Evolutionary conservation across 2,329 filamentous ascomycete genomes (phyloP), one percentile per base, ranked within the genome.

Genomic region (Talaromyces sp.): DNA sequence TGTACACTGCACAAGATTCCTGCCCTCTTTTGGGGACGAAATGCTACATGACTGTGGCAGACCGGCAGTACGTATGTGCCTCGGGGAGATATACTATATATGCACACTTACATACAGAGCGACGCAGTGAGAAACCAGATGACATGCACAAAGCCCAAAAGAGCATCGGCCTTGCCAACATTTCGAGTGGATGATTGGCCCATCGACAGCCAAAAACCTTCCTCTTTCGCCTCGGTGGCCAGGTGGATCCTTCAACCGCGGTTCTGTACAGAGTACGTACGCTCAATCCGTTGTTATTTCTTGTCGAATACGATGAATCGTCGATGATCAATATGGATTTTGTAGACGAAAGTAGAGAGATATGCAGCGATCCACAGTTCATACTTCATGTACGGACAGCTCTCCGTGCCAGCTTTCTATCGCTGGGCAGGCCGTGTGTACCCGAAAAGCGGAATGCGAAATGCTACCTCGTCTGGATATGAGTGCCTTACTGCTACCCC

Each of bases 391-490:
- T 8, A 10, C 49, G 27, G 49, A 29, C 27, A 31, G 15, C 49
- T 29, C 25, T 51, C 47, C 25, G 25, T 29, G 25, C 19, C 45
- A 15, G 22, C 11, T 13, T 25, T 7, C 17, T 27, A 13, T 25
- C 22, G 3, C 8, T 47, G 43, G 2, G 43, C 43, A 47, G 43
- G 19, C 22, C 29, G 49, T 53, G 49, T 53, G 25, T n/a, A 53
- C 49, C 25, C 51, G 51, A 54, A 54, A 54, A 19, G 10, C 53
- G 53, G 53, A 56, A 56, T 56, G 53, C 53, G n/a, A 17, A 11
- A 38, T 56, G 19, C 53, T 56, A 56, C 53, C 53, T 56, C 19
- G 31, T 36, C 31, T 38, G 47, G 47, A n/a, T 10, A n/a, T 53
- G 27, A 53, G 49, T 31, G 25, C 49, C 49, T 53, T 53, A 53